Evolutionary conservation across 192 early-diverging fungal species (phyloP).

Genomic region (Gorgonomyces haynaldii): DNA sequence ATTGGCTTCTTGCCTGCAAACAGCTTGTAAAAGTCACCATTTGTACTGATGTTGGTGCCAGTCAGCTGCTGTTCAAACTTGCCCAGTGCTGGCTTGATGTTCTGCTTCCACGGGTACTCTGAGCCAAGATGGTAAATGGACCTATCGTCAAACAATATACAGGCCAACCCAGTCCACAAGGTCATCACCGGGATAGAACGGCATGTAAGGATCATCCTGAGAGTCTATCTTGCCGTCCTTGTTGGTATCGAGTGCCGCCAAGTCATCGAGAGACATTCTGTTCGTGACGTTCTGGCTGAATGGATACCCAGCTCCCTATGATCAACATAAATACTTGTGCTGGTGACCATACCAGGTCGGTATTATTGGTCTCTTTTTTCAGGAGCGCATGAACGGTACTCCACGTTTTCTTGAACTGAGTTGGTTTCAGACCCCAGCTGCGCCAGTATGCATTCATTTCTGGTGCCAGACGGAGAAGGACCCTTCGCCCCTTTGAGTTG

Average conservation of each 20-base stretch:
- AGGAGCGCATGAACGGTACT: conserved; percentile 7
- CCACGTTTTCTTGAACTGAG: conserved; percentile 6
- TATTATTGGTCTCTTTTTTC: no score
- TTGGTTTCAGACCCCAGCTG: conserved; percentile 20
- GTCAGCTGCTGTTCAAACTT: conserved; percentile 16
- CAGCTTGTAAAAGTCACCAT: conserved; percentile 23
- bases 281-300: no score
- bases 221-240: conserved; percentile 24
- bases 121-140: conserved; percentile 27
- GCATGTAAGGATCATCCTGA: conserved; percentile 36
- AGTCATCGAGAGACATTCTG: no score
- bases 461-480: conserved; percentile 24
- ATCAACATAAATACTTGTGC: no score
- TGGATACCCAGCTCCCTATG: no score
- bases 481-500: conserved; percentile 3
- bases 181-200: conserved; percentile 39
- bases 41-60: not conserved
- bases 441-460: conserved; percentile 36
- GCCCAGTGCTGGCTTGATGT: conserved; percentile 9
- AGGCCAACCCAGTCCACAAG: conserved; percentile 39
- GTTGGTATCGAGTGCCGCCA: conserved; percentile 26
- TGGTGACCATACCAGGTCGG: no score
- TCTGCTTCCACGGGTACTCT: conserved; percentile 18
- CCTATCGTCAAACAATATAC: not conserved
- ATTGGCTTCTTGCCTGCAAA: conserved; percentile 33